A percentile compares a stretch with the other conserved stretches of the same genome.
Conservation (phyloP, 257 asterid genomes). For the Fraxinus americana region DNA sequence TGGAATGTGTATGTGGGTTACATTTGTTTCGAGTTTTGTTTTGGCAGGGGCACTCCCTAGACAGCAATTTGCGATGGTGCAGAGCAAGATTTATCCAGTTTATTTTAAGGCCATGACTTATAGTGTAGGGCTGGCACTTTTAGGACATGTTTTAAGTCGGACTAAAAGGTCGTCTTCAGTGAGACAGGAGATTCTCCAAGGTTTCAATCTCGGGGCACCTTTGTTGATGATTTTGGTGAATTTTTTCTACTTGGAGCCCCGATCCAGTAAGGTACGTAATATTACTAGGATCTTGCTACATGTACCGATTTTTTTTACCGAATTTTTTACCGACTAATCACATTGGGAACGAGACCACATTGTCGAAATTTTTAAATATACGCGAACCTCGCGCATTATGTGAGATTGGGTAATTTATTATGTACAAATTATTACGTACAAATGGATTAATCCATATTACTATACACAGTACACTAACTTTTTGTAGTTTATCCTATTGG, state of each 20-base stretch:
- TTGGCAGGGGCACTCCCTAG: constrained; percentile 62
- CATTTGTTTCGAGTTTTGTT: constrained; percentile 71
- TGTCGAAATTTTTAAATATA: no score
- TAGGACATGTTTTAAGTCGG: constrained; percentile 53
- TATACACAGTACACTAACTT: background rate
- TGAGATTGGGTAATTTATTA: no score
- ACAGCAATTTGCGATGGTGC: constrained; percentile 71
- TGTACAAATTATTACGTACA: no score
- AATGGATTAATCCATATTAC: no score
- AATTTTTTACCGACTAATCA: no score
- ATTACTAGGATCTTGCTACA: background rate
- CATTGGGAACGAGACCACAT: no score
- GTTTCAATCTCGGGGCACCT: constrained; percentile 46
- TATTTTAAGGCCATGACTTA: constrained; percentile 74
- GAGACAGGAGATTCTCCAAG: constrained; percentile 33
- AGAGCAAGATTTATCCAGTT: constrained; percentile 71
- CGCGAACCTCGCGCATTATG: no score
- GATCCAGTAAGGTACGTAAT: constrained; percentile 59
- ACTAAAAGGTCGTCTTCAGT: background rate
- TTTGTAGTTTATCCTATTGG: no score
- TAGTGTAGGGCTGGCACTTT: constrained; percentile 50
- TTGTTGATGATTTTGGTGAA: constrained; percentile 50
- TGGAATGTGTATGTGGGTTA: constrained; percentile 75
- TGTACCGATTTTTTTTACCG: no score
- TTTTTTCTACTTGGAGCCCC: constrained; percentile 65